A percentile compares a stretch with the other conserved stretches of the same genome.
Conservation (phyloP, 805 yeast genomes). For the Ogataea degrootiae region DNA sequence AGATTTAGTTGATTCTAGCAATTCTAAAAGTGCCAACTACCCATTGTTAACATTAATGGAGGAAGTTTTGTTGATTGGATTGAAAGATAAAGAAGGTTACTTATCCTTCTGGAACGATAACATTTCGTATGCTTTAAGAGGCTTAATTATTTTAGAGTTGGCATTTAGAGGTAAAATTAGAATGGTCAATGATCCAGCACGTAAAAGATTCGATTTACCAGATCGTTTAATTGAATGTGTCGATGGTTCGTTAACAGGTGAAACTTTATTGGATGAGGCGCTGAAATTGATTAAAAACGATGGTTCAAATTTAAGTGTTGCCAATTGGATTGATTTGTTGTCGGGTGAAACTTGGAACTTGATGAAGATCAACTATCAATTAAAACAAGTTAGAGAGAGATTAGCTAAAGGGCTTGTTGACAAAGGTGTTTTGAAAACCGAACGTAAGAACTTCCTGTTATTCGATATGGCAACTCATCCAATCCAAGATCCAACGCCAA, state of each 20-base stretch:
- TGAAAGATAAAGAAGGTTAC: conserved; percentile 94
- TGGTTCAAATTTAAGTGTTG: conserved; percentile 70
- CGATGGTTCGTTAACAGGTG: conserved; percentile 87
- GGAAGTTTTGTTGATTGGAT: conserved; percentile 87
- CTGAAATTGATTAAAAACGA: conserved; percentile 83
- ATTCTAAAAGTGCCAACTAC: conserved; percentile 32
- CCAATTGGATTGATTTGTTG: conserved; percentile 89
- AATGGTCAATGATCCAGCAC: conserved; percentile 86
- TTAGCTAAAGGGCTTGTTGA: conserved; percentile 95
- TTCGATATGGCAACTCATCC: conserved; percentile 99
- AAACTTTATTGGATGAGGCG: conserved; percentile 90
- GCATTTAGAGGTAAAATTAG: conserved; percentile 87
- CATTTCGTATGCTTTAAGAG: conserved; percentile 92
- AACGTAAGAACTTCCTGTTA: conserved; percentile 85
- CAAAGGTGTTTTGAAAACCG: conserved; percentile 93
- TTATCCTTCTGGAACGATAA: conserved; percentile 97
- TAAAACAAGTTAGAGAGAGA: conserved; percentile 95
- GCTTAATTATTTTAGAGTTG: conserved; percentile 86
- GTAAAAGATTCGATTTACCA: conserved; percentile 80
- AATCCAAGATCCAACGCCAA: conserved; percentile 77
- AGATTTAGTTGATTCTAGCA: conserved; percentile 43
- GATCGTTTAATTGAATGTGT: conserved; percentile 86
- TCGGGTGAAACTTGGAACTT: conserved; percentile 98
- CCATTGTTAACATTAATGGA: conserved; percentile 93
- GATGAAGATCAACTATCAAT: conserved; percentile 88